A percentile compares a stretch with the other conserved stretches of the same genome.
Conservation (phyloP, 371 early-diverging fungal species). For the Homolaphlyctis polyrhiza region DNA sequence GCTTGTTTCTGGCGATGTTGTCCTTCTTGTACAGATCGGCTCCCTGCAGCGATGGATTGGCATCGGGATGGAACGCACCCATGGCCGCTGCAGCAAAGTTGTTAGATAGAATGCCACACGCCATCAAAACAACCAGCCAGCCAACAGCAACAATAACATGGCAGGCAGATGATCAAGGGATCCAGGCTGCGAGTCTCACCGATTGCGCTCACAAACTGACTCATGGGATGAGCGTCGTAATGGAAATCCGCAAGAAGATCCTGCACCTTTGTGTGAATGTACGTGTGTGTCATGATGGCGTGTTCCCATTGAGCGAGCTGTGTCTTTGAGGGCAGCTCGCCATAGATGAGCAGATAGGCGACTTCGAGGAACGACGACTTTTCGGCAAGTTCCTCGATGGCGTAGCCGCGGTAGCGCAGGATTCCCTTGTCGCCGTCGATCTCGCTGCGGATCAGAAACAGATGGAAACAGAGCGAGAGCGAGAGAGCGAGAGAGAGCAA, state of each 20-base stretch:
- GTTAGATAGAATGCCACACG: too few relatives aligned
- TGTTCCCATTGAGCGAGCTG: conserved; percentile 27
- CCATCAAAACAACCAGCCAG: background rate
- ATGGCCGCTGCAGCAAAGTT: conserved; percentile 49
- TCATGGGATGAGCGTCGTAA: conserved; percentile 66
- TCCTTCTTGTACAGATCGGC: conserved; percentile 43
- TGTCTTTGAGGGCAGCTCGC: conserved; percentile 20
- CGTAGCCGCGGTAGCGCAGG: conserved; percentile 47
- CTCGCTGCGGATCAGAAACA: too few relatives aligned
- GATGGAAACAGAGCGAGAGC: too few relatives aligned
- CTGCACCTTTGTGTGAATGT: conserved; percentile 45
- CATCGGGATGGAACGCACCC: conserved; percentile 58
- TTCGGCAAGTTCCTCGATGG: conserved; percentile 27
- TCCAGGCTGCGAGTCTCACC: background rate
- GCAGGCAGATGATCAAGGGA: background rate
- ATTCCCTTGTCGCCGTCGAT: conserved; percentile 53
- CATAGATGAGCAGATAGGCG: conserved; percentile 24
- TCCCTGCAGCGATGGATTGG: conserved; percentile 50
- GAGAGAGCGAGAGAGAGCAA: too few relatives aligned
- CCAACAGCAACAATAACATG: background rate
- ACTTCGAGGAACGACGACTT: conserved; percentile 30
- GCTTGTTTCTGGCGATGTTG: conserved; percentile 39
- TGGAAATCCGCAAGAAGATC: conserved; percentile 51
- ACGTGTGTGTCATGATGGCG: conserved; percentile 56
- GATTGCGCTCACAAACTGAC: conserved; percentile 33